Base-by-base conservation (phyloP, 2,329 filamentous ascomycete genomes). In the Raffaelea arxii region DNA sequence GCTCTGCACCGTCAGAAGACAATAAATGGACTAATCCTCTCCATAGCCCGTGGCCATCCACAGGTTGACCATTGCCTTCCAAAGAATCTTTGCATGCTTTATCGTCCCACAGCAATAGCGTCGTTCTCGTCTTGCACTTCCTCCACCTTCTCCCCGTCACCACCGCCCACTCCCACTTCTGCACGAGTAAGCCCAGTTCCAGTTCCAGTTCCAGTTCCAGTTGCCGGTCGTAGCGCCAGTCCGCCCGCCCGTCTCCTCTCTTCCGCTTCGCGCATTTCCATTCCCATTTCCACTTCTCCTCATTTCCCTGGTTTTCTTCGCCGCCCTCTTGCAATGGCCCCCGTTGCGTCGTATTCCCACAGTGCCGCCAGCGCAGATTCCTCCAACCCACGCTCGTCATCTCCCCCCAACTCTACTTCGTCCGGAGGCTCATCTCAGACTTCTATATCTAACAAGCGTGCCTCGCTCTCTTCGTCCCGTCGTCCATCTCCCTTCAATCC, bases 301-400 rank as follows among this genome's bases (percentile, higher is more conserved):
- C 37, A 6, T 41, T 14, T 16, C 42, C 18, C 24, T 22, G 18
- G 27, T n/a, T 7, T 11, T n/a, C 40, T 21, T 43, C 44, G 39
- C 41, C 48, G 36, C 24, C 49, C 27, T 7, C 40, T 53, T 56
- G 56, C 58, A 43, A 54, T 53, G 48, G 48, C 52, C 46, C 62
- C 63, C 59, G 70, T 70, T 67, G 67, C 67, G 60, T 68, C 66
- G 49, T 60, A 58, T 62, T 62, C 67, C 51, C 65, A 66, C 61
- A 74, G 66, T 56, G 64, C 65, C 56, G 66, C 66, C 50, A 58
- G 52, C 46, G 67, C 67, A 59, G 71, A 77, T 64, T 68, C 73
- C 59, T 70, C 70, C 59, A 76, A 73, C 47, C 74, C 75, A 61
- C 69, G 70, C 55, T 77, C 74, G 43, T 63, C 66, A 44, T 77